Evolutionary conservation across 495 filamentous ascomycete genomes (phyloP).

Genomic region (Neurospora sp.): DNA sequence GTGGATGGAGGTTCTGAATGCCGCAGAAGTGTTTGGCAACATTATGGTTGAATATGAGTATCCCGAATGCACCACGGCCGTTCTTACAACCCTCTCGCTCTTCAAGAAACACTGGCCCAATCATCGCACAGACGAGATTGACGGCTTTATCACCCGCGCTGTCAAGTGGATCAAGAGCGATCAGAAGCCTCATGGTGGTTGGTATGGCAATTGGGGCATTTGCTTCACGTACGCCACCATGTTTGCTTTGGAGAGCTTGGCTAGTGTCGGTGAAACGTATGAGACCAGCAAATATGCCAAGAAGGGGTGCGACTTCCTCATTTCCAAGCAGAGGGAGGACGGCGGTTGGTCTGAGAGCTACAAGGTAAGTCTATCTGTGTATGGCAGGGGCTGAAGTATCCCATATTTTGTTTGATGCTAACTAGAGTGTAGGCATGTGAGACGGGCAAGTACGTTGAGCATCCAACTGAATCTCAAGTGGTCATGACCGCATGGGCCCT

Average conservation of each 20-base stretch:
- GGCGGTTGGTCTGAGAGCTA: conserved; percentile 98
- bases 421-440: conserved; percentile 41
- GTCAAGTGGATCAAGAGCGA: conserved; percentile 69
- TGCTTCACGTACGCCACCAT: conserved; percentile 94
- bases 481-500: conserved; percentile 90
- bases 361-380: conserved; percentile 41
- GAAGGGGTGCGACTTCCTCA: conserved; percentile 73
- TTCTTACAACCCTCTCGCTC: conserved; percentile 76
- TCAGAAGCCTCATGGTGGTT: conserved; percentile 75
- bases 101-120: conserved; percentile 75
- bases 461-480: conserved; percentile 59
- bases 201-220: conserved; percentile 97
- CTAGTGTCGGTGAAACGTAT: conserved; percentile 72
- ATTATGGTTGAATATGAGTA: conserved; percentile 99
- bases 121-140: conserved; percentile 70
- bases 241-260: conserved; percentile 85
- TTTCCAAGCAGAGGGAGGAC: conserved; percentile 73
- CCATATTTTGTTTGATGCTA: not conserved
- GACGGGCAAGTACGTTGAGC: conserved; percentile 39
- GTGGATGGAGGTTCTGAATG: conserved; percentile 77
- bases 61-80: conserved; percentile 92
- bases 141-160: conserved; percentile 55
- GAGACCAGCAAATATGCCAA: conserved; percentile 58
- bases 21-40: conserved; percentile 89
- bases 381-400: not conserved